phyloP scores from a whole-genome alignment of 257 asterid species.

The Nicotiana tomentosiformis region DNA sequence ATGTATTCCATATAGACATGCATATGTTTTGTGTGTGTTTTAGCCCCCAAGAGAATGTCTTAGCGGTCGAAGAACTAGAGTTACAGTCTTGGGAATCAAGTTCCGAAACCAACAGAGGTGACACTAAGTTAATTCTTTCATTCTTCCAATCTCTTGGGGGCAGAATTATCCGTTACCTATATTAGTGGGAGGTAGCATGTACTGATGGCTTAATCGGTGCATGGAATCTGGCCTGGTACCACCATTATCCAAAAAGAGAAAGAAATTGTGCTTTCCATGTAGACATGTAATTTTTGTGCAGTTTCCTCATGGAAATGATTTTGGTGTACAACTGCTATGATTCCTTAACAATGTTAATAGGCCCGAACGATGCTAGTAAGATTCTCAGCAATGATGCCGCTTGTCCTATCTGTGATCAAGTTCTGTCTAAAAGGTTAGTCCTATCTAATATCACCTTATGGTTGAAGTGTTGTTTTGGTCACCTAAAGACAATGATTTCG shows the following conservation, averaged over 20 bases:
- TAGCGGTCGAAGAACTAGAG: neutral
- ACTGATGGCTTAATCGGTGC: neutral
- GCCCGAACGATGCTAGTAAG: constrained; percentile 86
- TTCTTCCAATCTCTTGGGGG: neutral
- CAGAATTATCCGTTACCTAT: neutral
- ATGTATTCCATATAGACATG: constrained; percentile 7
- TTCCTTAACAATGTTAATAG: constrained; percentile 56
- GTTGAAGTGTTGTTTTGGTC: neutral
- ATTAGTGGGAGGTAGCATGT: neutral
- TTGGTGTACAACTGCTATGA: constrained; percentile 10
- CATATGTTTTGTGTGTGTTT: neutral
- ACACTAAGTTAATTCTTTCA: neutral
- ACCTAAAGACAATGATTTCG: neutral
- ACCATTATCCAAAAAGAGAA: neutral
- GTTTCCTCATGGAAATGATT: neutral
- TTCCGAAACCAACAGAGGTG: neutral
- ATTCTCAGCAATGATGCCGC: constrained; percentile 82
- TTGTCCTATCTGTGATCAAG: constrained; percentile 97
- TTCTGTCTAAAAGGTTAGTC: constrained; percentile 84
- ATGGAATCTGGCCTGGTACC: neutral
- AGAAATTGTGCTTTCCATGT: neutral
- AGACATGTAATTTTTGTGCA: neutral
- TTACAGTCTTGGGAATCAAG: neutral
- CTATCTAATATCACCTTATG: neutral
- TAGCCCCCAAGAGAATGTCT: neutral